phyloP scores from a whole-genome alignment of 2,329 filamentous ascomycete genomes.

The Epichloe festucae region DNA sequence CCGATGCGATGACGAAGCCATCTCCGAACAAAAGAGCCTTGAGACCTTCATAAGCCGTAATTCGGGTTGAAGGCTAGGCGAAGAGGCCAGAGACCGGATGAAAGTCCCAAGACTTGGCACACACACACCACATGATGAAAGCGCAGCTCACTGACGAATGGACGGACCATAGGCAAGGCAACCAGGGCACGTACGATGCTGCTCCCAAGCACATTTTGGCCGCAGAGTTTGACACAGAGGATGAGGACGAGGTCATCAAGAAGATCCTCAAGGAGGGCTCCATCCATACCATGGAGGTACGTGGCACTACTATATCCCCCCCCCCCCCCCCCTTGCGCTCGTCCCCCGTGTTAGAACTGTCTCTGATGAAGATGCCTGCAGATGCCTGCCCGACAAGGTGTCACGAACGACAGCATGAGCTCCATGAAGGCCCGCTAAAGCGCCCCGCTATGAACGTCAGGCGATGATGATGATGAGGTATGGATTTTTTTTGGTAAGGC shows the following conservation, averaged over 20 bases:
- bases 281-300: slow-evolving; percentile 47
- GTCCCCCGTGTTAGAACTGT: neutral
- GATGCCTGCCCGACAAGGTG: slow-evolving; percentile 39
- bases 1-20: no score
- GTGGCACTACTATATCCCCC: slow-evolving; percentile 4
- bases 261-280: slow-evolving; percentile 68
- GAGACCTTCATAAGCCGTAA: no score
- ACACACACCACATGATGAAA: neutral
- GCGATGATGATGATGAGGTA: neutral
- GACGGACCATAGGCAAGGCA: slow-evolving; percentile 54
- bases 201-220: slow-evolving; percentile 66
- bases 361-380: slow-evolving; percentile 11
- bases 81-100: no score
- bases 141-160: neutral
- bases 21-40: no score
- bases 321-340: slow-evolving; percentile 3
- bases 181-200: slow-evolving; percentile 63
- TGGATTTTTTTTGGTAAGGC: neutral
- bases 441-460: neutral
- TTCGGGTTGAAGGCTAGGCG: no score
- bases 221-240: slow-evolving; percentile 73
- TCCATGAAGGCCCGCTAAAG: slow-evolving; percentile 27
- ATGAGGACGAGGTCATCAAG: slow-evolving; percentile 69
- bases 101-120: neutral
- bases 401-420: slow-evolving; percentile 40